Percentiles rank a stretch among this genome's conserved stretches.
phyloP scores from a whole-genome alignment of 257 asterid genomes.

The Forsythia viridissima region DNA sequence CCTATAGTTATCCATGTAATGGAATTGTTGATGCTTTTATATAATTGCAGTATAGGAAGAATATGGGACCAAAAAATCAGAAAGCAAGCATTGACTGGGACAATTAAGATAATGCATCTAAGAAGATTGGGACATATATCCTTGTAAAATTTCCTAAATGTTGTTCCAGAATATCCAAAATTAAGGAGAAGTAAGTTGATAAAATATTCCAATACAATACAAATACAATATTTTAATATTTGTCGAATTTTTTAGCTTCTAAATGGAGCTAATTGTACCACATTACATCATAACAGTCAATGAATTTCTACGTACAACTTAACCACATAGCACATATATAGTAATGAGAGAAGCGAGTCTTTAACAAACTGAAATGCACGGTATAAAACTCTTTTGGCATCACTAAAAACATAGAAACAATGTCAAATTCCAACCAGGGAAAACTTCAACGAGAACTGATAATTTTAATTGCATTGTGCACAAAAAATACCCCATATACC shows the following conservation, averaged over 20 bases:
- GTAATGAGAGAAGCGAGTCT: slow-evolving; percentile 4
- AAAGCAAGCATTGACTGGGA: neutral
- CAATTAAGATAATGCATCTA: slow-evolving; percentile 7
- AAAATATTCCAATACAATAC: slow-evolving; percentile 12
- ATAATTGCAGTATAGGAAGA: neutral
- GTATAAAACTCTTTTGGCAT: neutral
- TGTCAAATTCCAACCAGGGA: slow-evolving; percentile 8
- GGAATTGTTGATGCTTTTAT: neutral
- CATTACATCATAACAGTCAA: slow-evolving; percentile 5
- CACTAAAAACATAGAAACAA: neutral
- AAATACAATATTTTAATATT: neutral
- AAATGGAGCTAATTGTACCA: slow-evolving; percentile 19
- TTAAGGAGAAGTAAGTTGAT: neutral
- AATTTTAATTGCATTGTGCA: slow-evolving; percentile 10
- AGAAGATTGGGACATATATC: neutral
- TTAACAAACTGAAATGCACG: neutral
- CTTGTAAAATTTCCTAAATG: neutral
- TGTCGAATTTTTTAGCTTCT: slow-evolving; percentile 1
- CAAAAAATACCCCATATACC: slow-evolving; percentile 5
- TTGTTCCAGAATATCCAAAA: neutral
- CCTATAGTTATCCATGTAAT: neutral
- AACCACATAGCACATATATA: neutral
- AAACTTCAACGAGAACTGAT: neutral
- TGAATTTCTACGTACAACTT: slow-evolving; percentile 15
- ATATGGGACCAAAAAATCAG: neutral